Percentiles rank a stretch among this genome's conserved stretches.
These are phyloP conservation scores for Corchorus capsularis DNA, from an alignment of 345 rosid species.

Conservation along the genomic window DNA sequence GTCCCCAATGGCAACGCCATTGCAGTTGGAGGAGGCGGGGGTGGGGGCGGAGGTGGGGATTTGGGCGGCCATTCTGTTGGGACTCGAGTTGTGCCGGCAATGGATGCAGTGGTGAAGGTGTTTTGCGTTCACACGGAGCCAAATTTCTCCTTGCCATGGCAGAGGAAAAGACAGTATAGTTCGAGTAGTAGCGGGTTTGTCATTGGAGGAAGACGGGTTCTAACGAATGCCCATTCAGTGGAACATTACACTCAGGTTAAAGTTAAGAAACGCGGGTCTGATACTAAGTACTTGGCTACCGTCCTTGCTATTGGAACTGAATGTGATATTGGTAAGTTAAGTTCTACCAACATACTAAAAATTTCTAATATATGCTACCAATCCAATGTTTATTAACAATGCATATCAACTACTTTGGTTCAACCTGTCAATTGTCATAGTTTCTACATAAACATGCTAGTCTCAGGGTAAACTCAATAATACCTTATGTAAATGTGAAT, in stretches of 20 bases:
- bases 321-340: constrained; percentile 60
- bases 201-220: constrained; percentile 50
- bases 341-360: not conserved
- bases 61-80: not conserved
- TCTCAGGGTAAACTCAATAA: not conserved
- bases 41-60: constrained; percentile 1
- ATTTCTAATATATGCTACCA: not conserved
- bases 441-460: not conserved
- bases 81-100: constrained; percentile 48
- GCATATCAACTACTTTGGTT: not conserved
- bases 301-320: constrained; percentile 73
- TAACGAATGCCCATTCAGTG: constrained; percentile 75
- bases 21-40: constrained; percentile 4
- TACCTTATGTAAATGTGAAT: not conserved
- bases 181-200: constrained; percentile 69
- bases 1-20: not conserved
- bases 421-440: not conserved
- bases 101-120: constrained; percentile 76
- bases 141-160: constrained; percentile 72
- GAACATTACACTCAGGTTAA: constrained; percentile 71
- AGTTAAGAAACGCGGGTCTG: constrained; percentile 66
- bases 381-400: not conserved
- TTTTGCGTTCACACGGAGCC: constrained; percentile 74
- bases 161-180: constrained; percentile 65
- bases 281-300: constrained; percentile 65